phyloP scores from a whole-genome alignment of 306 rosid species.

The Prunus padus region DNA sequence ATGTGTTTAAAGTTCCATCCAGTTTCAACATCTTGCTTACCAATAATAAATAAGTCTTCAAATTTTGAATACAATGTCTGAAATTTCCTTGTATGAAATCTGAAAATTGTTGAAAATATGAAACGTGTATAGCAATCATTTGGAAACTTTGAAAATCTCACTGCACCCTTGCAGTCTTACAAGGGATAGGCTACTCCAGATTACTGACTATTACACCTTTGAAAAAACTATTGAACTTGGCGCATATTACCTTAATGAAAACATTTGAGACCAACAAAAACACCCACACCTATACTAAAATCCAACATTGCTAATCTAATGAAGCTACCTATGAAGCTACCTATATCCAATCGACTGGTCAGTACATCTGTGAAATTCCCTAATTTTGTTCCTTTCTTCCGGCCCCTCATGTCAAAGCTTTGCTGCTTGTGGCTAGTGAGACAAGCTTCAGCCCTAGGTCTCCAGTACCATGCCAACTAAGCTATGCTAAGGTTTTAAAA shows the following conservation, averaged over 20 bases:
- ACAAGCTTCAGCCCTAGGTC: not conserved
- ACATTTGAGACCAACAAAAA: not conserved
- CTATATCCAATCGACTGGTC: not conserved
- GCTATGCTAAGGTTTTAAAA: not conserved
- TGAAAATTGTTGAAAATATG: slow-evolving; percentile 5
- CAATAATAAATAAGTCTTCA: not conserved
- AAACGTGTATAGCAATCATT: slow-evolving; percentile 1
- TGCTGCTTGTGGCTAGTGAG: not conserved
- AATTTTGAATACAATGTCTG: not conserved
- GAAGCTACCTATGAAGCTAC: slow-evolving; percentile 7
- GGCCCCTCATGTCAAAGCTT: not conserved
- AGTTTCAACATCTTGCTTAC: not conserved
- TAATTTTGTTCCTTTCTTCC: not conserved
- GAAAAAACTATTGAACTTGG: not conserved
- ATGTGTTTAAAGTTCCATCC: not conserved
- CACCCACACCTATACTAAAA: not conserved
- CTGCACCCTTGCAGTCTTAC: not conserved
- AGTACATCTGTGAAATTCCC: not conserved
- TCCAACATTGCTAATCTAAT: not conserved
- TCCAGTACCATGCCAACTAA: not conserved
- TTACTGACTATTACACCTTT: not conserved
- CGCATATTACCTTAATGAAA: not conserved
- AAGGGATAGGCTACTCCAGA: not conserved
- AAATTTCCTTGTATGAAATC: not conserved
- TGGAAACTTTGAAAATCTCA: not conserved